These are phyloP conservation scores for Gracilaria domingensis DNA, from an alignment of 23 red algal species.

Conservation along the genomic window DNA sequence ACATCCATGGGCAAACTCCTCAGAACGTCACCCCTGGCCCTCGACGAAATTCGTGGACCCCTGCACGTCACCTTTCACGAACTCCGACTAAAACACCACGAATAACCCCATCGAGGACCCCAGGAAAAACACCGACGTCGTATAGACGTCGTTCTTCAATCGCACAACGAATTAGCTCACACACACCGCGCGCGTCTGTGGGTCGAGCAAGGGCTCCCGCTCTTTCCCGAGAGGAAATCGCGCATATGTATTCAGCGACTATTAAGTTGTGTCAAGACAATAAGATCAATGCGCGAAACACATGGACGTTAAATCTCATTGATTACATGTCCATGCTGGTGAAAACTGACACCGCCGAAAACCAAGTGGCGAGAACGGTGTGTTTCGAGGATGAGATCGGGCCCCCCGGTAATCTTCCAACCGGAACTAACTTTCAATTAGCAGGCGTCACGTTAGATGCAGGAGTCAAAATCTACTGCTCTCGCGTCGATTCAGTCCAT, in stretches of 20 bases:
- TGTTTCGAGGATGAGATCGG: conserved; percentile 15
- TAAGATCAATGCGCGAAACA: conserved; percentile 93
- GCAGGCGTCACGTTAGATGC: conserved; percentile 96
- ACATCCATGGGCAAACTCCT: conserved; percentile 8
- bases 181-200: background rate
- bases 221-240: conserved; percentile 71
- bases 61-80: background rate
- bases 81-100: conserved; percentile 7
- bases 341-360: conserved; percentile 21
- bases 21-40: background rate
- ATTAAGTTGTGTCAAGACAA: conserved; percentile 94
- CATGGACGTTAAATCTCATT: conserved; percentile 94
- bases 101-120: background rate
- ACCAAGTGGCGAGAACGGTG: conserved; percentile 41
- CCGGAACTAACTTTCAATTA: conserved; percentile 90
- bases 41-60: background rate
- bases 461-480: conserved; percentile 93
- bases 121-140: background rate
- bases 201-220: conserved; percentile 2
- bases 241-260: conserved; percentile 88
- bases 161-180: background rate
- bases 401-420: background rate
- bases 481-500: conserved; percentile 95
- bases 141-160: conserved; percentile 1
- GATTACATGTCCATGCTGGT: conserved; percentile 87